Percentiles rank a stretch among this genome's conserved stretches.
Evolutionary conservation across 805 yeast genomes (phyloP).

Genomic region (Zygosaccharomyces lentus): DNA sequence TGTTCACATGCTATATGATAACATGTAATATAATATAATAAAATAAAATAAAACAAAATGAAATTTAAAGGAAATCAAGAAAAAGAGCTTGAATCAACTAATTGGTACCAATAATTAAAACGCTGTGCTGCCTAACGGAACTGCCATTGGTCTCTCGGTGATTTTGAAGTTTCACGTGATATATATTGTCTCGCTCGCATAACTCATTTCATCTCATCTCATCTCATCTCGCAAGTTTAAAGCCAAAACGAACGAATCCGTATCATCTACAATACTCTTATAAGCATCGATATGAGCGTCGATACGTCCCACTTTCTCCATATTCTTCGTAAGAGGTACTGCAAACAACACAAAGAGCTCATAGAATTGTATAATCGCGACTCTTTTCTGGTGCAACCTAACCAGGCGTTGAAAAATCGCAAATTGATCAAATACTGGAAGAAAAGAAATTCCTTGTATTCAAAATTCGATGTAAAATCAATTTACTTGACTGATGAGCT

Average conservation of each 20-base stretch:
- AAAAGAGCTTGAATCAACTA: too few relatives aligned
- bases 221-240: neutral
- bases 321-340: conserved; percentile 18
- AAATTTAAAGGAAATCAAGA: too few relatives aligned
- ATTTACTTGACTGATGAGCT: conserved; percentile 64
- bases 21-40: too few relatives aligned
- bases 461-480: conserved; percentile 57
- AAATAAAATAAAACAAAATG: too few relatives aligned
- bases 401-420: conserved; percentile 14
- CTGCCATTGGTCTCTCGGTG: too few relatives aligned
- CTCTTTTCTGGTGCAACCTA: conserved; percentile 18
- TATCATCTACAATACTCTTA: neutral
- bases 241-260: neutral
- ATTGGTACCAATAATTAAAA: neutral
- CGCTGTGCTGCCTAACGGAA: too few relatives aligned
- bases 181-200: neutral
- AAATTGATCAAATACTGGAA: conserved; percentile 52
- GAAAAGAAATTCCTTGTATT: conserved; percentile 56
- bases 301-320: conserved; percentile 19
- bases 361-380: conserved; percentile 12
- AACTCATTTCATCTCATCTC: conserved; percentile 3
- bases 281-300: neutral
- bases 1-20: too few relatives aligned
- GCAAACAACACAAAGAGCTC: conserved; percentile 20
- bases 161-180: neutral